phyloP scores from a whole-genome alignment of 2,329 filamentous ascomycete species.

The Ophiostoma tasmaniense region DNA sequence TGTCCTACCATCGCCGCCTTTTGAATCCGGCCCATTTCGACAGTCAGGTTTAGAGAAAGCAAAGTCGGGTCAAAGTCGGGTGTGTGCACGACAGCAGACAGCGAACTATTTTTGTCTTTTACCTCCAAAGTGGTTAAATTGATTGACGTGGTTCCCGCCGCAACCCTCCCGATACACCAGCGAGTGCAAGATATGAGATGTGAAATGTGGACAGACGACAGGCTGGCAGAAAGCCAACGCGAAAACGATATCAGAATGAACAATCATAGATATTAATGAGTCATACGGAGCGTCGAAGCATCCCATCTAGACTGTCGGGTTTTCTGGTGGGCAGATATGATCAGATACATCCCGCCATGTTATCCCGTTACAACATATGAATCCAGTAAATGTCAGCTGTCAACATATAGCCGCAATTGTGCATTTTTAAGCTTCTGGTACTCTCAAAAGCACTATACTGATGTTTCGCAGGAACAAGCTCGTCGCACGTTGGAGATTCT shows the following conservation, averaged over 20 bases:
- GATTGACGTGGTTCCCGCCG: not conserved
- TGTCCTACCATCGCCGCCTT: not conserved
- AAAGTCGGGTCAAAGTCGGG: not conserved
- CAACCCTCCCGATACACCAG: not conserved
- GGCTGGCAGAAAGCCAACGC: not conserved
- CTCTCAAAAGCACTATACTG: not conserved
- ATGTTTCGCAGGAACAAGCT: not conserved
- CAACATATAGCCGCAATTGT: not conserved
- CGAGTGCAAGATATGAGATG: not conserved
- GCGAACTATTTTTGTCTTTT: not conserved
- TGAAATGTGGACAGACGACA: not conserved
- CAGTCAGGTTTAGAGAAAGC: not conserved
- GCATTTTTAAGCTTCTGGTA: not conserved
- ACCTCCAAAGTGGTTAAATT: not conserved
- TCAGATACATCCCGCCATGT: not conserved
- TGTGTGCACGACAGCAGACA: not conserved
- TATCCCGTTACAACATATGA: not conserved
- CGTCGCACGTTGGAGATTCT: slow-evolving; percentile 1
- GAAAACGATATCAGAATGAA: too few species aligned
- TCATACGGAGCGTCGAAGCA: not conserved
- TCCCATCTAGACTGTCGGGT: not conserved
- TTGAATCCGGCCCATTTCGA: not conserved
- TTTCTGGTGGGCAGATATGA: not conserved
- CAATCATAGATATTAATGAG: not conserved
- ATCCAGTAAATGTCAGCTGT: not conserved